Conservation (phyloP, 2,329 filamentous ascomycete genomes). For the Blastomyces parvus region DNA sequence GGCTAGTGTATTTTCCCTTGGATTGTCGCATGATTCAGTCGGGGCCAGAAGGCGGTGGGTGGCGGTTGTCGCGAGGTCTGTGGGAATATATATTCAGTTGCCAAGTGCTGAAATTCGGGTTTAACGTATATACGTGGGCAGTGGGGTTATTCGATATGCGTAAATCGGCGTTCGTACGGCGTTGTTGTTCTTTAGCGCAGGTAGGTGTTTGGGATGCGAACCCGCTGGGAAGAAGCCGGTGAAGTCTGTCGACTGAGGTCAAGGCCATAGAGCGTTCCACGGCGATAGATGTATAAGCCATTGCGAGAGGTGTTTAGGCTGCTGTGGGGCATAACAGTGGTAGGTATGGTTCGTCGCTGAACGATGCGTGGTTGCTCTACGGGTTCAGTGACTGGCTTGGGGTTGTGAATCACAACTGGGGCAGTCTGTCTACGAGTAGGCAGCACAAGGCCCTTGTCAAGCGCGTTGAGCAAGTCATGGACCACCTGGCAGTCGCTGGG, state of each 20-base stretch:
- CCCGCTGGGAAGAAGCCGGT: neutral
- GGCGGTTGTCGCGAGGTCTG: neutral
- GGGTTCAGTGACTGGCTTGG: neutral
- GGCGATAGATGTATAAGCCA: slow-evolving; percentile 3
- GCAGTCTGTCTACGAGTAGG: slow-evolving; percentile 7
- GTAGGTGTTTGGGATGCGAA: slow-evolving; percentile 2
- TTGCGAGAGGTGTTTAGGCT: neutral
- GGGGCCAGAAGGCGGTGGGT: neutral
- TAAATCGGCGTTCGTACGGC: neutral
- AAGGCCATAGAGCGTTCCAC: neutral
- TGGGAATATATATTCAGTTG: neutral
- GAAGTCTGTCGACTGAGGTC: slow-evolving; percentile 4
- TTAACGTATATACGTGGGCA: neutral
- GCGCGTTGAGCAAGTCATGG: slow-evolving; percentile 32
- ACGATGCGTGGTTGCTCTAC: neutral
- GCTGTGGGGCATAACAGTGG: neutral
- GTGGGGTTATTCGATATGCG: neutral
- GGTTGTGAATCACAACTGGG: slow-evolving; percentile 10
- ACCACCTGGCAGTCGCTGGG: slow-evolving; percentile 30
- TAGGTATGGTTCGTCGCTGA: neutral
- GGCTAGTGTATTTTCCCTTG: neutral
- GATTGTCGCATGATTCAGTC: neutral
- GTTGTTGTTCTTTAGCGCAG: neutral
- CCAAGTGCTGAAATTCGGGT: neutral
- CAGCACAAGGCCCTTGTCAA: slow-evolving; percentile 32